Evolutionary conservation across 768 basidiomycete genomes (phyloP).

Genomic region (Calocybe gangraenosa): DNA sequence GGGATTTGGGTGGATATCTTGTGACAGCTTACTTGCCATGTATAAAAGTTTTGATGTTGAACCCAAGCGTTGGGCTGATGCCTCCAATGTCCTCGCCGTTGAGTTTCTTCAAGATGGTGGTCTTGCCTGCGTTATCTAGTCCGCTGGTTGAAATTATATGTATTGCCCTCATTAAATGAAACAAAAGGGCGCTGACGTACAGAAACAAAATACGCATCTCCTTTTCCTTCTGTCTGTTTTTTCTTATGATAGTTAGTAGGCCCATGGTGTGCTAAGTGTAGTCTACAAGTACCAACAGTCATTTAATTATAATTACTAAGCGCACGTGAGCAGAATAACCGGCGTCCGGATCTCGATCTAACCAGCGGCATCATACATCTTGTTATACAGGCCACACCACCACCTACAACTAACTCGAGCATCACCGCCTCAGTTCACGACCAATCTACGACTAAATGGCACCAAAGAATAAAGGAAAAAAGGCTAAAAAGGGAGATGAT

Average conservation of each 20-base stretch:
- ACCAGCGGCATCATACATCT: not conserved
- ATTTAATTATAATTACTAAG: not conserved
- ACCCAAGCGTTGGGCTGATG: conserved; percentile 92
- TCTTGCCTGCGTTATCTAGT: conserved; percentile 98
- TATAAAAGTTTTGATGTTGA: conserved; percentile 97
- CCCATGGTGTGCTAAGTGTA: conserved; percentile 57
- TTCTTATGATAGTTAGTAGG: conserved; percentile 93
- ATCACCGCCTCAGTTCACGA: not conserved
- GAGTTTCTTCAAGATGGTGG: conserved; percentile 93
- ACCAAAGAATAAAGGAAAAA: conserved; percentile 79
- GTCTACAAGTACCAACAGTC: not conserved
- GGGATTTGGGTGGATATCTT: not conserved
- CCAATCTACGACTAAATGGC: conserved; percentile 32
- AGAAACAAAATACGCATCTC: conserved; percentile 97
- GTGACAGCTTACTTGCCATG: conserved; percentile 67
- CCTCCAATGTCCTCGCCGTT: conserved; percentile 86
- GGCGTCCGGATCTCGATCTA: conserved; percentile 8
- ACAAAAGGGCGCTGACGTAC: conserved; percentile 23
- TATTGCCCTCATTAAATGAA: not conserved
- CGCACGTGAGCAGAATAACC: conserved; percentile 2
- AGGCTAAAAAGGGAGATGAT: conserved; percentile 77
- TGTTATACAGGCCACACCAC: not conserved
- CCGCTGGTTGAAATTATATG: conserved; percentile 50
- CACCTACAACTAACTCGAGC: not conserved
- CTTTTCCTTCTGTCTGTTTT: conserved; percentile 91